These are phyloP conservation scores for Neurospora tetraspora DNA, from an alignment of 495 filamentous ascomycete genomes.

Conservation along the genomic window DNA sequence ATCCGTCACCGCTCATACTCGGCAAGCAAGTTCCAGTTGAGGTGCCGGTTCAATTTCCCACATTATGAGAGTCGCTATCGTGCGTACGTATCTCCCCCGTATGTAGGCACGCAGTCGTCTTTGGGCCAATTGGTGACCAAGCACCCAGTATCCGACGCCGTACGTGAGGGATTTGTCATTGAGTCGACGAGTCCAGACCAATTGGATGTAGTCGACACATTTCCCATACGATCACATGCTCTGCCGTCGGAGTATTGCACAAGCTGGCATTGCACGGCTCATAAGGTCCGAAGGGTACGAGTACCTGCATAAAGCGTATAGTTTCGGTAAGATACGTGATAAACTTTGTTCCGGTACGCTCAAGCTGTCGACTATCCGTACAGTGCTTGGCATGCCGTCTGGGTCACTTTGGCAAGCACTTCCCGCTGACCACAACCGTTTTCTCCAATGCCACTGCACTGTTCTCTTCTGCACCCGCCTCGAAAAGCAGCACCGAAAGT, in stretches of 20 bases:
- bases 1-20: slow-evolving; percentile 11
- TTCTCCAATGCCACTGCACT: not conserved
- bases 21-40: slow-evolving; percentile 6
- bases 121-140: not conserved
- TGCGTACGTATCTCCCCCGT: not conserved
- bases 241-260: not conserved
- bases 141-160: not conserved
- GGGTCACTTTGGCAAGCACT: not conserved
- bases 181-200: not conserved
- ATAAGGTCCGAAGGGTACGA: not conserved
- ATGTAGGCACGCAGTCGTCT: not conserved
- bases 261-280: not conserved
- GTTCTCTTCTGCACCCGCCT: not conserved
- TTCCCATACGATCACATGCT: not conserved
- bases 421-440: not conserved
- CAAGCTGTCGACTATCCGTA: not conserved
- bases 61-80: not conserved
- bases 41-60: not conserved
- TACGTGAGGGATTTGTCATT: not conserved
- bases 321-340: not conserved
- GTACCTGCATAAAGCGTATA: not conserved
- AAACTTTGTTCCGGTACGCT: not conserved
- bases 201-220: not conserved
- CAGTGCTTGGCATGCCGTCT: not conserved
- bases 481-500: not conserved